These are phyloP conservation scores for Dendrobium huoshanense DNA, from an alignment of 106 monocot genomes.

Conservation along the genomic window DNA sequence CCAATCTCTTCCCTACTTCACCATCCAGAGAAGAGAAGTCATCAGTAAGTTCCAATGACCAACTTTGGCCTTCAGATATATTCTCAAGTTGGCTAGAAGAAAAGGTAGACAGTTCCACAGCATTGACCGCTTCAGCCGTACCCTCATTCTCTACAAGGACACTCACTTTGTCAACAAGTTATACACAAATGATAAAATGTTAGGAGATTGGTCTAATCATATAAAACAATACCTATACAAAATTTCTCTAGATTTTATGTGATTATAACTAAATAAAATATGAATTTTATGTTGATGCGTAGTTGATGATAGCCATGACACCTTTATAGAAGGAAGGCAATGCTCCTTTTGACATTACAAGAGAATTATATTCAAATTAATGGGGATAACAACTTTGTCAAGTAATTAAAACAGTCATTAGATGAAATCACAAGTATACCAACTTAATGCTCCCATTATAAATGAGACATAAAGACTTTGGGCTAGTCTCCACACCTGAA, in stretches of 20 bases:
- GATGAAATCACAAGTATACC: background rate
- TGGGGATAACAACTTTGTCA: background rate
- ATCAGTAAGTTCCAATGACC: slow-evolving; percentile 49
- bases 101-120: slow-evolving; percentile 27
- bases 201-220: background rate
- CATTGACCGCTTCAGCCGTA: slow-evolving; percentile 8
- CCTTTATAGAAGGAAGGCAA: background rate
- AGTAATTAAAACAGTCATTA: background rate
- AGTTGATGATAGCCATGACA: too few species aligned
- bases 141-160: slow-evolving; percentile 17
- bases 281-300: too few species aligned
- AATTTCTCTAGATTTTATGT: background rate
- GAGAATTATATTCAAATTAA: background rate
- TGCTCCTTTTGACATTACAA: background rate
- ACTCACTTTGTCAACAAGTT: slow-evolving; percentile 20
- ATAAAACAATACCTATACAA: background rate
- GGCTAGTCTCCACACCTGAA: slow-evolving; percentile 28
- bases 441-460: background rate
- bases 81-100: slow-evolving; percentile 54
- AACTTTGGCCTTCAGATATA: slow-evolving; percentile 21
- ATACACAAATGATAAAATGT: slow-evolving; percentile 4
- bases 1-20: slow-evolving; percentile 82
- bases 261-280: background rate
- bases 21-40: slow-evolving; percentile 62
- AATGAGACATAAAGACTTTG: background rate